Conservation (phyloP, 2,329 filamentous ascomycete species). For the Thermochaetoides dissita region DNA sequence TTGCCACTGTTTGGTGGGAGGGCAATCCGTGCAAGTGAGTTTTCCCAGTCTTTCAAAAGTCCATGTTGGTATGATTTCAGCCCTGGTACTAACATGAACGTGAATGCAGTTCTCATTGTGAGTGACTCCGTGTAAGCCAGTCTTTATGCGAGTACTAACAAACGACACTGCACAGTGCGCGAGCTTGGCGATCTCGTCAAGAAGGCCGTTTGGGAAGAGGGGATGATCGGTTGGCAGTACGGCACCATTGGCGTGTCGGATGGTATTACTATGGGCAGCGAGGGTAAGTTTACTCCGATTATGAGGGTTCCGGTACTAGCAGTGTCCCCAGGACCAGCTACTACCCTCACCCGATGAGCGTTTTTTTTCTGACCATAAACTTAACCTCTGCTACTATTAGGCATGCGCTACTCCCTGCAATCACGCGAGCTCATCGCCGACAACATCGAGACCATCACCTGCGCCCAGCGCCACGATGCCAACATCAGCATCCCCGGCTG, state of each 20-base stretch:
- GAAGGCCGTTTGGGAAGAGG: slow-evolving; percentile 61
- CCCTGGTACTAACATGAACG: slow-evolving; percentile 2
- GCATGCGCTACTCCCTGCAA: slow-evolving; percentile 88
- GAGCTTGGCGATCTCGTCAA: slow-evolving; percentile 84
- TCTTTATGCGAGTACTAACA: neutral
- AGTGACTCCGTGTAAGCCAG: slow-evolving; percentile 2
- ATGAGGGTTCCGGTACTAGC: neutral
- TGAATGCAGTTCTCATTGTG: slow-evolving; percentile 14
- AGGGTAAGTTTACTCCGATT: slow-evolving; percentile 40
- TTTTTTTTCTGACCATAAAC: no score
- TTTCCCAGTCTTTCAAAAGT: neutral
- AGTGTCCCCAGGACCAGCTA: no score
- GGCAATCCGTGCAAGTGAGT: slow-evolving; percentile 89
- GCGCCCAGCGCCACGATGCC: slow-evolving; percentile 82
- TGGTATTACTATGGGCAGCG: slow-evolving; percentile 88
- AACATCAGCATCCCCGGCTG: slow-evolving; percentile 88
- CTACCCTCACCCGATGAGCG: no score
- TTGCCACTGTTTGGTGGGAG: slow-evolving; percentile 94
- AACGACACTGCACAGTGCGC: slow-evolving; percentile 42
- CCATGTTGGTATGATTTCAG: neutral
- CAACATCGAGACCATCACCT: slow-evolving; percentile 84
- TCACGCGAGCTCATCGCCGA: slow-evolving; percentile 87
- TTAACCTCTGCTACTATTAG: slow-evolving; percentile 27
- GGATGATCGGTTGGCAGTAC: slow-evolving; percentile 90
- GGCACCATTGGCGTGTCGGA: slow-evolving; percentile 83